Evolutionary conservation across 169 alveolate species (phyloP).

Genomic region (Cryptosporidium meleagridis): DNA sequence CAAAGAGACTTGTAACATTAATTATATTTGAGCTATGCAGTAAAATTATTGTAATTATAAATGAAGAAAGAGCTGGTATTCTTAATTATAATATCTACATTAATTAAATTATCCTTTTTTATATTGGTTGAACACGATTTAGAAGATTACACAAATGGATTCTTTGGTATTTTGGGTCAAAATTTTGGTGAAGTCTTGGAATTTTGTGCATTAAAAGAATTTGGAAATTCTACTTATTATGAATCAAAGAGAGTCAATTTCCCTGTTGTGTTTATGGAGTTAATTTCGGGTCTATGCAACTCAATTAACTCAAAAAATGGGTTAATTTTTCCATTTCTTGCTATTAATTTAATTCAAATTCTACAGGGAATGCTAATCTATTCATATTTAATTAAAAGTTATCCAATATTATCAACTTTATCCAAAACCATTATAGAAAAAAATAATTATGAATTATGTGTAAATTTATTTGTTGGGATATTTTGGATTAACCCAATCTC

Average conservation of each 20-base stretch:
- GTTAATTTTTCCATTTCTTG: not conserved
- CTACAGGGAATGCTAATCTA: conserved; percentile 27
- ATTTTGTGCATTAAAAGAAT: conserved; percentile 14
- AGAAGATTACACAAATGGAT: conserved; percentile 17
- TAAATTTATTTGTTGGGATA: not conserved
- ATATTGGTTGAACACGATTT: not conserved
- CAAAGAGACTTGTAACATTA: not conserved
- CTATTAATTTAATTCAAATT: not conserved
- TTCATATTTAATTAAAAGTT: conserved; percentile 2
- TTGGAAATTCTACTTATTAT: not conserved
- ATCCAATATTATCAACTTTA: not conserved
- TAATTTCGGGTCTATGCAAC: not conserved
- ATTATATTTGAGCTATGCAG: not conserved
- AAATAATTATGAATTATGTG: not conserved
- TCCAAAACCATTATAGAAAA: not conserved
- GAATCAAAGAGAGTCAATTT: not conserved
- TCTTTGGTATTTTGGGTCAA: conserved; percentile 8
- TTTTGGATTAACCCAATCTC: conserved; percentile 56
- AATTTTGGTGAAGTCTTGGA: conserved; percentile 31
- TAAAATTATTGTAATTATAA: not conserved
- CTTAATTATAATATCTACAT: not conserved
- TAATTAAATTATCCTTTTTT: conserved; percentile 2
- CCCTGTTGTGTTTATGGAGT: conserved; percentile 3
- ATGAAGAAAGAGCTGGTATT: not conserved
- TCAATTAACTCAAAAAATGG: not conserved